Conservation (phyloP, 441 rosid species). For the Melastoma candidum region DNA sequence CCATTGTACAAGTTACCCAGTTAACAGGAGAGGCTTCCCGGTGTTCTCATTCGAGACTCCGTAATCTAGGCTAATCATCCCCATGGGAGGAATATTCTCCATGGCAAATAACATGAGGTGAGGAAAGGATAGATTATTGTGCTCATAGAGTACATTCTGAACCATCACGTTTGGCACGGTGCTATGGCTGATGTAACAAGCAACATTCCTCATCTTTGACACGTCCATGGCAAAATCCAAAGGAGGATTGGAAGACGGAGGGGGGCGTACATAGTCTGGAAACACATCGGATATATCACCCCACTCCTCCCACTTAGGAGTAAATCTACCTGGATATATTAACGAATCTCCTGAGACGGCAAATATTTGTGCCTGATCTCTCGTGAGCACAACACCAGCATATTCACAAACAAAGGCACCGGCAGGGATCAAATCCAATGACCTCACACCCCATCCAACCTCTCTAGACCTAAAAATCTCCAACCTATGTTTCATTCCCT, state of each 20-base stretch:
- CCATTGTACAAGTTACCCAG: slow-evolving; percentile 4
- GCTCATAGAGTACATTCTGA: slow-evolving; percentile 74
- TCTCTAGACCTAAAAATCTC: slow-evolving; percentile 85
- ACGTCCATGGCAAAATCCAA: slow-evolving; percentile 84
- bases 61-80: slow-evolving; percentile 81
- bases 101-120: slow-evolving; percentile 78
- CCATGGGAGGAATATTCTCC: slow-evolving; percentile 74
- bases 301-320: slow-evolving; percentile 73
- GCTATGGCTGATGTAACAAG: slow-evolving; percentile 80
- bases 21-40: slow-evolving; percentile 60
- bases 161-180: slow-evolving; percentile 66
- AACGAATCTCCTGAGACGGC: slow-evolving; percentile 76
- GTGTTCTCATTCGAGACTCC: slow-evolving; percentile 57
- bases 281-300: slow-evolving; percentile 62
- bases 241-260: slow-evolving; percentile 57
- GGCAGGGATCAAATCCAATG: slow-evolving; percentile 71
- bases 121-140: slow-evolving; percentile 69
- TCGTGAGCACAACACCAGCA: slow-evolving; percentile 75
- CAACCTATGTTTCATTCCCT: slow-evolving; percentile 52
- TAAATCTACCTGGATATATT: slow-evolving; percentile 65
- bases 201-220: slow-evolving; percentile 72
- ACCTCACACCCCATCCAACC: slow-evolving; percentile 91
- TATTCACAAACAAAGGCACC: slow-evolving; percentile 91
- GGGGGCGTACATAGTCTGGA: slow-evolving; percentile 36
- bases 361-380: slow-evolving; percentile 72